Percentiles rank a stretch among this genome's conserved stretches.
Evolutionary conservation across 345 rosid genomes (phyloP).

Genomic region (Populus euphratica): DNA sequence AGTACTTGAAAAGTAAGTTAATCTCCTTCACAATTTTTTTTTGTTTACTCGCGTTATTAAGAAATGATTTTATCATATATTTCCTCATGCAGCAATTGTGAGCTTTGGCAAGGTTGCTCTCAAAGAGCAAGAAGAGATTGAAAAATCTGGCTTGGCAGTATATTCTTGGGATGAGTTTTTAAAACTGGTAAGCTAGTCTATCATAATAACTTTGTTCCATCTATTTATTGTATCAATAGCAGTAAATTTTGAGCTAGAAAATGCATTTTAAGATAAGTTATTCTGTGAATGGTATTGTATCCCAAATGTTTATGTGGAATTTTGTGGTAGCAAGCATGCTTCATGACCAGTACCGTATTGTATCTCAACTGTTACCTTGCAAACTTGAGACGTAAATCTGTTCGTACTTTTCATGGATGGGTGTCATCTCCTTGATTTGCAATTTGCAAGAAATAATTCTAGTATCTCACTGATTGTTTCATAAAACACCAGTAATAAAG

Average conservation of each 20-base stretch:
- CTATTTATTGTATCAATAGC: neutral
- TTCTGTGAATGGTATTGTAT: neutral
- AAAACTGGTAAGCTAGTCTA: slow-evolving; percentile 47
- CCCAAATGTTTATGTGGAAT: neutral
- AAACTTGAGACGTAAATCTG: neutral
- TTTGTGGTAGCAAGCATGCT: neutral
- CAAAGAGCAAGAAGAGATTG: slow-evolving; percentile 60
- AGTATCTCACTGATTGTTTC: neutral
- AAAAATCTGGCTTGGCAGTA: slow-evolving; percentile 49
- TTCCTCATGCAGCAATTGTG: slow-evolving; percentile 65
- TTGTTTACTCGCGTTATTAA: slow-evolving; percentile 1
- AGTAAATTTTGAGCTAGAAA: neutral
- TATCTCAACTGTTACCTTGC: neutral
- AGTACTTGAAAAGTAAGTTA: slow-evolving; percentile 70
- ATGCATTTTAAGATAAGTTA: neutral
- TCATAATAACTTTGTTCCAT: neutral
- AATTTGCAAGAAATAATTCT: neutral
- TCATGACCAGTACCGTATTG: neutral
- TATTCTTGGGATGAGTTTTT: slow-evolving; percentile 87
- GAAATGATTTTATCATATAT: slow-evolving; percentile 10
- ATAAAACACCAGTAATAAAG: neutral
- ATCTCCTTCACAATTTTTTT: slow-evolving; percentile 3
- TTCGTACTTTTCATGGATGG: neutral
- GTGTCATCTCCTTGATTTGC: slow-evolving; percentile 6
- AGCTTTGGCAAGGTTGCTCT: slow-evolving; percentile 81